A percentile compares a stretch with the other conserved stretches of the same genome.
phyloP scores from a whole-genome alignment of 2,329 filamentous ascomycete species.

The Tympanopsis confertula region DNA sequence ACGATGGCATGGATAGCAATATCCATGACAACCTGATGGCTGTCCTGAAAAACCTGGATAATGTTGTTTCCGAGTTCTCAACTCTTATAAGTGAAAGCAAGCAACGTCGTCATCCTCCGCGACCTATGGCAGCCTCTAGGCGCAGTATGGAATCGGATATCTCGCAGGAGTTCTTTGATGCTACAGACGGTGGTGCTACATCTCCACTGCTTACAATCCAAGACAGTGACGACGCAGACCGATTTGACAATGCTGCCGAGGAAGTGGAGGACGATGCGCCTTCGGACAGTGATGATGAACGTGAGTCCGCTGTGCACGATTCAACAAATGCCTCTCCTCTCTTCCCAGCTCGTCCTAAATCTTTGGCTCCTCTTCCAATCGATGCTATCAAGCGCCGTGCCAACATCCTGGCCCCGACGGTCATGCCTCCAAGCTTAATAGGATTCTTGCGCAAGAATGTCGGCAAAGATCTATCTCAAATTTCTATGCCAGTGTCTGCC shows the following conservation, averaged over 20 bases:
- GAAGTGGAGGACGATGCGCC: background rate
- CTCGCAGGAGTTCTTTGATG: slow-evolving; percentile 85
- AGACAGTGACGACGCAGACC: slow-evolving; percentile 57
- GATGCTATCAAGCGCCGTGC: slow-evolving; percentile 52
- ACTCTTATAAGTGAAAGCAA: slow-evolving; percentile 68
- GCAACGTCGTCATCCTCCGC: slow-evolving; percentile 31
- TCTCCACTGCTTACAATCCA: slow-evolving; percentile 59
- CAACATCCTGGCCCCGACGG: slow-evolving; percentile 62
- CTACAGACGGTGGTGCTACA: slow-evolving; percentile 45
- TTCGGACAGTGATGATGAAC: background rate
- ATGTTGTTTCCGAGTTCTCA: slow-evolving; percentile 73
- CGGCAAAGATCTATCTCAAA: slow-evolving; percentile 90
- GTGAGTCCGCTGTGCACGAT: too few relatives aligned
- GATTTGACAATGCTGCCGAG: slow-evolving; percentile 10
- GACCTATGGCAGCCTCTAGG: slow-evolving; percentile 14
- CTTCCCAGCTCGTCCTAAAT: slow-evolving; percentile 68
- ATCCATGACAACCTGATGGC: slow-evolving; percentile 75
- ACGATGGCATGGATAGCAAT: slow-evolving; percentile 43
- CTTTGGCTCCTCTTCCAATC: slow-evolving; percentile 66
- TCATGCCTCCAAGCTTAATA: slow-evolving; percentile 79
- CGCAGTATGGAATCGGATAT: slow-evolving; percentile 73
- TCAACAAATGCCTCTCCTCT: slow-evolving; percentile 53
- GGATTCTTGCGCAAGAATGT: slow-evolving; percentile 94
- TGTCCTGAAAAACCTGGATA: slow-evolving; percentile 74
- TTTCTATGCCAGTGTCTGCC: slow-evolving; percentile 92